Evolutionary conservation across 2,329 filamentous ascomycete species (phyloP), one percentile per base, ranked within the genome.

Genomic region (Simplicillium sp.): DNA sequence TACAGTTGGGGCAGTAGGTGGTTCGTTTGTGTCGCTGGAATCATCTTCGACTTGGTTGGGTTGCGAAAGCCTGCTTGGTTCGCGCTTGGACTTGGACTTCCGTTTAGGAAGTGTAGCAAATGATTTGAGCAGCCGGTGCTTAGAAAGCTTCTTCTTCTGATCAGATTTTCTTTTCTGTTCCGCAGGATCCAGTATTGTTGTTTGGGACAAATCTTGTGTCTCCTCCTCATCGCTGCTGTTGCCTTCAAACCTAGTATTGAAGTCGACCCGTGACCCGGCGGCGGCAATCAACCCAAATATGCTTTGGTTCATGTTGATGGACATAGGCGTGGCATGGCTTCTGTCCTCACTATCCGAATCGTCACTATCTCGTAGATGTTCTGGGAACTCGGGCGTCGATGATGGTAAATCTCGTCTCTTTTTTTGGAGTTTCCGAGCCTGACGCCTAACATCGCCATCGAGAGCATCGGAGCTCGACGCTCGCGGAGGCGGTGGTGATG

Each of bases 261-360:
- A 88, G 61, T 94, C 84, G 39, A 84, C 81, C 44, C 79, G 80
- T 25, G 87, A 89, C 7, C 88, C 87, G 31, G 87, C 87, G 13
- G 87, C 87, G 7, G 89, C 86, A 50, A 97, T 89, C 64, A 97
- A 77, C 40, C 87, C 88, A 59, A 96, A 94, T 41, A 97, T 82
- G 48, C 87, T 94, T 68, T 95, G 89, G 61, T 95, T 92, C 80
- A 94, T 87, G 54, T 88, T 87, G 62, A 77, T 68, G 44, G 74
- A 71, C 58, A 74, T 67, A 47, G 70, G 65, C 2, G 67, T 60
- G 4, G 61, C 60, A 16, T 48, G 40, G 36, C 66, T 49, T 34
- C 70, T 61, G 31, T 73, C 68, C 49, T 75, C 68, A 36, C 73
- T 70, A 28, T 57, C 62, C 14, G 64, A 64, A n/a, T 64, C 64